These are phyloP conservation scores for Clitopilus hobsonii DNA, from an alignment of 768 basidiomycete species.

Conservation along the genomic window DNA sequence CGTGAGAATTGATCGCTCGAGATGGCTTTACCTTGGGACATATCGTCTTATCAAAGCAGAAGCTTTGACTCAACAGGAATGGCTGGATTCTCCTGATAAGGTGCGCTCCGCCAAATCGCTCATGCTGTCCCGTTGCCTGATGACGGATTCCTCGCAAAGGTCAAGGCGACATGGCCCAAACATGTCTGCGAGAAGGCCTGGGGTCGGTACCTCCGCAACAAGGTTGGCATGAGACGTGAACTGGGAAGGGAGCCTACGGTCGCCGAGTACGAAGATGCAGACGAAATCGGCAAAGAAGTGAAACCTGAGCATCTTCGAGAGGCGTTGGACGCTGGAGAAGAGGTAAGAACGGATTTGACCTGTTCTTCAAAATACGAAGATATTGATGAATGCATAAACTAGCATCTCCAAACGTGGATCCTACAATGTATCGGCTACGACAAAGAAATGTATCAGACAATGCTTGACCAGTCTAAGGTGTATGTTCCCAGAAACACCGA, in stretches of 20 bases:
- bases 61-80: not conserved
- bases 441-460: not conserved
- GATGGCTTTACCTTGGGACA: not conserved
- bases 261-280: too few relatives aligned
- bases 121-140: too few relatives aligned
- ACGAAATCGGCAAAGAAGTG: too few relatives aligned
- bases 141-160: not conserved
- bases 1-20: not conserved
- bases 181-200: not conserved
- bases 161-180: not conserved
- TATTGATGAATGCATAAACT: too few relatives aligned
- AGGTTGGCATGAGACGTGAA: too few relatives aligned
- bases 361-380: too few relatives aligned
- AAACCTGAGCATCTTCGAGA: too few relatives aligned
- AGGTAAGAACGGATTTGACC: too few relatives aligned
- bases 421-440: not conserved
- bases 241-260: too few relatives aligned
- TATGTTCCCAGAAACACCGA: not conserved
- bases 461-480: not conserved
- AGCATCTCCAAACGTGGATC: not conserved
- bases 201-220: too few relatives aligned
- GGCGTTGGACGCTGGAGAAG: too few relatives aligned
- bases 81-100: not conserved
- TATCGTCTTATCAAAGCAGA: not conserved
- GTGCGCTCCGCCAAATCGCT: not conserved